Percentiles rank a stretch among this genome's conserved stretches.
Evolutionary conservation across 2,329 filamentous ascomycete species (phyloP).

Genomic region (Aspergillaceae sp.): DNA sequence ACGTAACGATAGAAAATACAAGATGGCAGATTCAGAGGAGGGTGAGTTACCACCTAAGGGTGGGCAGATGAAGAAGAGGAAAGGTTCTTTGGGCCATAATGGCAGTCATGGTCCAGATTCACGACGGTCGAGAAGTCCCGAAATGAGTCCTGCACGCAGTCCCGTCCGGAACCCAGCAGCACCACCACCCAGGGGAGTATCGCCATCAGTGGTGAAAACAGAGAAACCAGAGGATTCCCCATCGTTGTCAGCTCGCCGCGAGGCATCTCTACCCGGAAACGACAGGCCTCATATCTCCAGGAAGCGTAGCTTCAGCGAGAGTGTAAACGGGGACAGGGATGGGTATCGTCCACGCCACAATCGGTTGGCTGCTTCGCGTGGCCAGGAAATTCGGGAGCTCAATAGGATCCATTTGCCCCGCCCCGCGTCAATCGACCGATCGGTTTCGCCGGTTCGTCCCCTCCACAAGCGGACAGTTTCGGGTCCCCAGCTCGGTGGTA

Average conservation of each 20-base stretch:
- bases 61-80: constrained; percentile 22
- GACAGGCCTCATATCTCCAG: constrained; percentile 18
- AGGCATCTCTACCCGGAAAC: constrained; percentile 8
- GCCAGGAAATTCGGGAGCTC: constrained; percentile 18
- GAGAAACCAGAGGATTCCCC: constrained; percentile 27
- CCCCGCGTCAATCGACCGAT: constrained; percentile 26
- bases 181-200: constrained; percentile 4
- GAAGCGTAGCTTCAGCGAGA: constrained; percentile 33
- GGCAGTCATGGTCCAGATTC: constrained; percentile 14
- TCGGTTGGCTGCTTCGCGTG: constrained; percentile 11
- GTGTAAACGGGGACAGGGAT: constrained; percentile 22
- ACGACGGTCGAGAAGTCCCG: constrained; percentile 16
- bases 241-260: constrained; percentile 15
- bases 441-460: constrained; percentile 27
- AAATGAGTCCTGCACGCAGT: too few relatives aligned
- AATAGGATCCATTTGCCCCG: constrained; percentile 20
- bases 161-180: background rate
- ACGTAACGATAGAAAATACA: constrained; percentile 18
- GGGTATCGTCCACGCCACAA: constrained; percentile 17
- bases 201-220: constrained; percentile 29
- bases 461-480: constrained; percentile 31
- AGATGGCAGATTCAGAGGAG: constrained; percentile 11
- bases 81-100: constrained; percentile 19
- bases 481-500: constrained; percentile 19
- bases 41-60: constrained; percentile 15